Base-by-base conservation (phyloP, 1,139 yeast genomes). In the Geotrichum candidum region DNA sequence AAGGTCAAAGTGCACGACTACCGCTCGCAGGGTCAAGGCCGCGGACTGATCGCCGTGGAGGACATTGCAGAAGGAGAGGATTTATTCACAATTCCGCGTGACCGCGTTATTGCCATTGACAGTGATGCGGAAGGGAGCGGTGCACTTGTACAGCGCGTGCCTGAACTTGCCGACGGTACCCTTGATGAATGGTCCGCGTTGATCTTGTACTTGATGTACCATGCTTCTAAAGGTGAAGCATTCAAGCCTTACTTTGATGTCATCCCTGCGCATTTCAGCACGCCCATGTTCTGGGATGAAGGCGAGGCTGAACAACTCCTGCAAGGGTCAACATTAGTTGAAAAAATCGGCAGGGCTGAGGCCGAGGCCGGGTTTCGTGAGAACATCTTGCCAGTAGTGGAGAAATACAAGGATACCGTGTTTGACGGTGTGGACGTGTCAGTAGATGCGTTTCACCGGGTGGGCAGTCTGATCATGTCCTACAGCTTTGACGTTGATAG, bases 221-320 rank as follows among this genome's bases (percentile, higher is more conserved):
- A 61, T 1, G 59, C 52, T 85, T 83, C 68, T 95, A 66, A 74
- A 11, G 83, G 89, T 57, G 61, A 64, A 1, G 77, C 74, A 48
- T 92, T 97, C 96, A 72, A 70, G 61, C 81, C 84, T 0, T 94
- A 94, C 73, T 83, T 90, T 64, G 77, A 82, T 46, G 83, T 91
- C 0, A 77, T 94, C 58, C 98, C 98, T 0, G 67, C 69, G 1
- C 68, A 74, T 18, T 85, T 88, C 71, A 81, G 86, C 68, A 88
- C 87, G 56, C 81, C 92, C 63, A 88, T 91, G 84, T 90, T 85
- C 69, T 94, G 98, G 98, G 67, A 68, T 1, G 82, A 81, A 0
- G 70, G 72, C 1, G 80, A 79, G 55, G 65, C 67, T 1, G 75
- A 74, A 1, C 86, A 86, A 63, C 72, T 88, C 57, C 78, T 94